phyloP scores from a whole-genome alignment of 345 rosid species.

The Leavenworthia alabamica region DNA sequence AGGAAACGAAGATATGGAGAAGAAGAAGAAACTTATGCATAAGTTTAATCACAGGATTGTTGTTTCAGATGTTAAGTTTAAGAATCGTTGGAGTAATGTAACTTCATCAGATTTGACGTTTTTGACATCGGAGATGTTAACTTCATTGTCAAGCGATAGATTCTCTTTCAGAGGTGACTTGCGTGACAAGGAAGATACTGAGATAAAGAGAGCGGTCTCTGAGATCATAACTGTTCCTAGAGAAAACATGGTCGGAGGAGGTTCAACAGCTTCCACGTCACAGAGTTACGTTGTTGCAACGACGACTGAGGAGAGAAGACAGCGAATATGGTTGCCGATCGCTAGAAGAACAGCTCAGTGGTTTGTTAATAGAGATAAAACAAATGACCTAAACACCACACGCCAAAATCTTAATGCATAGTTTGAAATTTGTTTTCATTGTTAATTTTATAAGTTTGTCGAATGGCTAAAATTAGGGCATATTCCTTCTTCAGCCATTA shows the following conservation, averaged over 20 bases:
- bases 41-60: conserved; percentile 65
- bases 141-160: conserved; percentile 43
- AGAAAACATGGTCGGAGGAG: conserved; percentile 21
- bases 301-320: conserved; percentile 41
- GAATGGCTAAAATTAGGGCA: neutral
- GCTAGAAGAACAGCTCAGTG: conserved; percentile 60
- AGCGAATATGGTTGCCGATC: conserved; percentile 75
- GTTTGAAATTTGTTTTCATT: neutral
- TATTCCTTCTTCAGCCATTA: conserved; percentile 9
- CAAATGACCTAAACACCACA: conserved; percentile 15
- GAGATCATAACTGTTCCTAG: conserved; percentile 65
- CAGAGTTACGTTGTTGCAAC: neutral
- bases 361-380: conserved; percentile 61
- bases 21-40: conserved; percentile 34
- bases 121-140: conserved; percentile 64
- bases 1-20: conserved; percentile 7
- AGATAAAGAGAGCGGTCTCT: conserved; percentile 46
- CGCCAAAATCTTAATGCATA: conserved; percentile 34
- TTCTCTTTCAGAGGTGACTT: conserved; percentile 29
- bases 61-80: conserved; percentile 51
- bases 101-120: conserved; percentile 68
- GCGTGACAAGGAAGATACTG: conserved; percentile 1
- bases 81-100: conserved; percentile 82
- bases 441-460: neutral
- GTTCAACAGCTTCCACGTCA: conserved; percentile 11